Evolutionary conservation across 2,329 filamentous ascomycete genomes (phyloP), one percentile per base, ranked within the genome.

Genomic region (Dendrostoma leiphaemia): DNA sequence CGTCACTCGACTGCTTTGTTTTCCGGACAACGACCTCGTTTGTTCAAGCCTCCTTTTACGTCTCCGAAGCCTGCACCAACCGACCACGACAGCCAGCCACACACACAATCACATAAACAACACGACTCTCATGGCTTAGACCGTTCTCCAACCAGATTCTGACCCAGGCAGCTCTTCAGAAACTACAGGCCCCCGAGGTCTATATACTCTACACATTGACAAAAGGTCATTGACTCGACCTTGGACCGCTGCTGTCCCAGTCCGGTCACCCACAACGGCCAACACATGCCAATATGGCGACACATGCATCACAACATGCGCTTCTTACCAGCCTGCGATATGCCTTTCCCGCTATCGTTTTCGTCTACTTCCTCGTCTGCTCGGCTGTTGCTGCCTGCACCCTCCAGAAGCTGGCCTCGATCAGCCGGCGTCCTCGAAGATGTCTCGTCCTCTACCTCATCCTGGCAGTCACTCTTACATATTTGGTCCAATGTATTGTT

Each of bases 331-430:
- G 70, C 59, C 70, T 86, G 41, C 81, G 82, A 68, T 87, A 87
- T 65, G 68, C 75, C 8, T 85, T 82, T 60, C 84, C 86, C 10
- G 72, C 78, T 9, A 55, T 74, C 19, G 68, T 84, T 55, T 84
- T 85, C 61, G 45, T 74, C 51, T 87, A 81, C 68, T 88, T 84
- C 65, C 65, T 80, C 48, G 58, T 75, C 50, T 71, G 83, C 8
- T 77, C 75, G 23, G 67, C 74, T 28, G 60, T 82, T 48, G 78
- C 79, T 4, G 69, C 80, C 34, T 83, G 78, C 65, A 80, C 75
- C 17, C 69, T 85, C 24, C 78, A 82, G 60, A 77, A 76, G 23
- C 72, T 66, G 62, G 64, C 70, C 12, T 61, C 69, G 47, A 65
- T 67, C 57, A 61, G 64, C 53, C 53, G 71, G 37, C 69, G 74